A percentile compares a stretch with the other conserved stretches of the same genome.
Conservation (phyloP, 352 stramenopile genomes). For the Phytophthora rubi region DNA sequence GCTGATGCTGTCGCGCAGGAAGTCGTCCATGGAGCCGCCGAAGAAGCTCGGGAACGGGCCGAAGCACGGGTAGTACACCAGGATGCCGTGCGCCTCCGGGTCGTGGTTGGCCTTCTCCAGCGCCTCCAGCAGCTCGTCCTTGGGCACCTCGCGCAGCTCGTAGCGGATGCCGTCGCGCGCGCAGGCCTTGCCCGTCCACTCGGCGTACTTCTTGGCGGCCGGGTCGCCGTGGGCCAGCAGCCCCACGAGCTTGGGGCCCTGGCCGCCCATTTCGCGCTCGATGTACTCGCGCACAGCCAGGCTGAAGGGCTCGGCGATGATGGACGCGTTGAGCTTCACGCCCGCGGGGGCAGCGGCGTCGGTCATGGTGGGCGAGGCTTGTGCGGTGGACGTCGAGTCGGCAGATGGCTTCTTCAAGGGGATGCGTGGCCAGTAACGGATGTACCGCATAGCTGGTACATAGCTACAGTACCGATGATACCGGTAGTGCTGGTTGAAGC, state of each 20-base stretch:
- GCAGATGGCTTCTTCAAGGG: conserved; percentile 9
- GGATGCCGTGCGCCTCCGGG: conserved; percentile 95
- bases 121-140: conserved; percentile 93
- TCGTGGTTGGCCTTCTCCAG: conserved; percentile 94
- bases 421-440: conserved; percentile 17
- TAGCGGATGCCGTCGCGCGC: conserved; percentile 96
- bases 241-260: conserved; percentile 89
- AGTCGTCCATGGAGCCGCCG: conserved; percentile 97
- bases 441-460: conserved; percentile 15
- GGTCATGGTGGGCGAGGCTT: conserved; percentile 17
- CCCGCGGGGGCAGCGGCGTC: conserved; percentile 17
- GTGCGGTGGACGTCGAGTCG: conserved; percentile 7
- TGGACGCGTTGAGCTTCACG: conserved; percentile 79
- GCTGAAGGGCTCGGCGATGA: conserved; percentile 90
- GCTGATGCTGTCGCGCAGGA: conserved; percentile 95
- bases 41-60: conserved; percentile 96
- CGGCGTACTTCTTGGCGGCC: conserved; percentile 95
- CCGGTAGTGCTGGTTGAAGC: neutral
- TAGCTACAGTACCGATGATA: neutral
- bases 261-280: conserved; percentile 68
- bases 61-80: conserved; percentile 99
- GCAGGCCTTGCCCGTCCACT: conserved; percentile 97
- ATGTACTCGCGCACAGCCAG: conserved; percentile 87
- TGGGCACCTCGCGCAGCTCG: conserved; percentile 94
- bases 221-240: conserved; percentile 96